Percentiles rank a stretch among this genome's conserved stretches.
phyloP scores from a whole-genome alignment of 805 yeast genomes.

The Yamadazyma takamatsuzukensis region DNA sequence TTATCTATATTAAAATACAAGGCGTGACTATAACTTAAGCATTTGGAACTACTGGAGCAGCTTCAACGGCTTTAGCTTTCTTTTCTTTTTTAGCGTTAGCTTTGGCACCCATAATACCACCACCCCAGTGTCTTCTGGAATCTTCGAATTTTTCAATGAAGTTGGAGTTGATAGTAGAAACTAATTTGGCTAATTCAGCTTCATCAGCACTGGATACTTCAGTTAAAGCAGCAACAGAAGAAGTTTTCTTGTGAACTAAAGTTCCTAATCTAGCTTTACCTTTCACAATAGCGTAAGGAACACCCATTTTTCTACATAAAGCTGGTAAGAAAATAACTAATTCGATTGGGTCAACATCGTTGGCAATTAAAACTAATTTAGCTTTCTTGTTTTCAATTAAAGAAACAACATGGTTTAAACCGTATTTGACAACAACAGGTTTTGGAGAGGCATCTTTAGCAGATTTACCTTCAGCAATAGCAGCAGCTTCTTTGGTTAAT shows the following conservation, averaged over 20 bases:
- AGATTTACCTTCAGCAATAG: slow-evolving; percentile 96
- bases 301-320: slow-evolving; percentile 98
- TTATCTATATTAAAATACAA: no score
- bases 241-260: slow-evolving; percentile 94
- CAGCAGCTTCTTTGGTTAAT: slow-evolving; percentile 98
- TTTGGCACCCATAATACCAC: slow-evolving; percentile 97
- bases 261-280: slow-evolving; percentile 83
- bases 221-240: slow-evolving; percentile 95
- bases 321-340: slow-evolving; percentile 97
- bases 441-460: slow-evolving; percentile 95
- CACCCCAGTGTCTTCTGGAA: slow-evolving; percentile 99
- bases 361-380: slow-evolving; percentile 93
- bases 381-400: slow-evolving; percentile 98
- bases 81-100: slow-evolving; percentile 81
- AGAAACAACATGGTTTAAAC: slow-evolving; percentile 98
- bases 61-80: slow-evolving; percentile 58
- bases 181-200: slow-evolving; percentile 87
- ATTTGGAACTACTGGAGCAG: slow-evolving; percentile 14
- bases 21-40: no score
- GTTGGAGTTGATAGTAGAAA: slow-evolving; percentile 92
- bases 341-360: slow-evolving; percentile 99
- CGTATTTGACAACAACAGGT: slow-evolving; percentile 96
- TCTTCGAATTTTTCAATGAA: slow-evolving; percentile 93
- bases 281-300: slow-evolving; percentile 91
- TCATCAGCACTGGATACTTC: slow-evolving; percentile 94